Conservation (phyloP, 2,329 filamentous ascomycete genomes). For the Hypoxylon sp. region DNA sequence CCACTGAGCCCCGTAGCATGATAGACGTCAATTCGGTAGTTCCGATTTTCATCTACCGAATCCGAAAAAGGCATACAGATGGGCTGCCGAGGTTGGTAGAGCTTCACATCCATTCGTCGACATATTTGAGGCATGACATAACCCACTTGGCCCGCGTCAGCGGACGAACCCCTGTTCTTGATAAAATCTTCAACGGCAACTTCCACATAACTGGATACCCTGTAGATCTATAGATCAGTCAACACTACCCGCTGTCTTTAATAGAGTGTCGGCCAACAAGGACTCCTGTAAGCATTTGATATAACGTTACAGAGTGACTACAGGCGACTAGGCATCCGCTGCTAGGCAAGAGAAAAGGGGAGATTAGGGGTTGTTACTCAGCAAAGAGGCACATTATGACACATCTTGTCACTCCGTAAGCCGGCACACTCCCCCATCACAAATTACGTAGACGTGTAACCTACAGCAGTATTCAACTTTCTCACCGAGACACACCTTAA, state of each 20-base stretch:
- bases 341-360: neutral
- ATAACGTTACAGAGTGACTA: neutral
- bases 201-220: neutral
- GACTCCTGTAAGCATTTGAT: neutral
- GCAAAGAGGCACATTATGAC: neutral
- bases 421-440: too few species aligned
- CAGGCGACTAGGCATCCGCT: neutral
- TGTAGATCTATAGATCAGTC: neutral
- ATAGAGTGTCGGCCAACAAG: neutral
- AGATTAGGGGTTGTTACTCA: neutral
- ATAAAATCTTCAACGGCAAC: neutral
- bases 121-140: neutral
- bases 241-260: neutral
- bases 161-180: neutral
- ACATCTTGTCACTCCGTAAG: too few species aligned
- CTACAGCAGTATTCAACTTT: neutral
- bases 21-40: constrained; percentile 9
- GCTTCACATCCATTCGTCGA: neutral
- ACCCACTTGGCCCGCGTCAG: neutral
- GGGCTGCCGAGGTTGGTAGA: neutral
- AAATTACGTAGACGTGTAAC: neutral
- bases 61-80: constrained; percentile 8
- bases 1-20: constrained; percentile 10
- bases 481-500: neutral
- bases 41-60: constrained; percentile 21